A percentile compares a stretch with the other conserved stretches of the same genome.
phyloP scores from a whole-genome alignment of 2,329 filamentous ascomycete genomes.

The Claviceps purpurea region DNA sequence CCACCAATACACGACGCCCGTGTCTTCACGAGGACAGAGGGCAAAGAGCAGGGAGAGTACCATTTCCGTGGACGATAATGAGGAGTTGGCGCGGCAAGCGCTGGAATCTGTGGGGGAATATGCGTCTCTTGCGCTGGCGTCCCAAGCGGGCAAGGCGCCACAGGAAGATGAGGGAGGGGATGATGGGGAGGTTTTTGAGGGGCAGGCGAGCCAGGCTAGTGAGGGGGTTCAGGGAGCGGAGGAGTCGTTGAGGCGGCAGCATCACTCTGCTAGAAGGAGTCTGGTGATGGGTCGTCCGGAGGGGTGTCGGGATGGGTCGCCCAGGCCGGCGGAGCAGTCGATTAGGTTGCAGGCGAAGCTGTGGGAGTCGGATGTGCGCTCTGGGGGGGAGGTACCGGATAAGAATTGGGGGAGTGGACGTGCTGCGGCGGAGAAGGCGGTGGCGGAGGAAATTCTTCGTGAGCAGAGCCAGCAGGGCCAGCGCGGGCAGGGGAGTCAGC shows the following conservation, averaged over 20 bases:
- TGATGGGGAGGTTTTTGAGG: constrained; percentile 48
- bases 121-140: constrained; percentile 14
- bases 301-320: constrained; percentile 30
- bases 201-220: constrained; percentile 58
- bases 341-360: constrained; percentile 38
- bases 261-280: constrained; percentile 33
- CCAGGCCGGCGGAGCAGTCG: constrained; percentile 28
- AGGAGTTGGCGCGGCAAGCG: constrained; percentile 41
- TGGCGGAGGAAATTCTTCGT: too few relatives aligned
- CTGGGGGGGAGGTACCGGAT: constrained; percentile 26
- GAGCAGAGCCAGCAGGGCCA: constrained; percentile 16
- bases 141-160: constrained; percentile 14
- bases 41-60: constrained; percentile 73
- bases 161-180: constrained; percentile 12
- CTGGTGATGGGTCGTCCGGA: constrained; percentile 35
- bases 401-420: constrained; percentile 38
- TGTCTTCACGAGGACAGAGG: constrained; percentile 28
- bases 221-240: constrained; percentile 33
- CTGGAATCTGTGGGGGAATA: constrained; percentile 39
- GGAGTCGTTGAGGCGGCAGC: constrained; percentile 54
- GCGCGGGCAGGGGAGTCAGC: constrained; percentile 24
- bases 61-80: constrained; percentile 56
- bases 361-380: constrained; percentile 22
- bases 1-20: constrained; percentile 33
- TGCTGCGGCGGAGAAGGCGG: constrained; percentile 10